A percentile compares a stretch with the other conserved stretches of the same genome.
phyloP scores from a whole-genome alignment of 2,329 filamentous ascomycete genomes.

The Byssothecium circinans region DNA sequence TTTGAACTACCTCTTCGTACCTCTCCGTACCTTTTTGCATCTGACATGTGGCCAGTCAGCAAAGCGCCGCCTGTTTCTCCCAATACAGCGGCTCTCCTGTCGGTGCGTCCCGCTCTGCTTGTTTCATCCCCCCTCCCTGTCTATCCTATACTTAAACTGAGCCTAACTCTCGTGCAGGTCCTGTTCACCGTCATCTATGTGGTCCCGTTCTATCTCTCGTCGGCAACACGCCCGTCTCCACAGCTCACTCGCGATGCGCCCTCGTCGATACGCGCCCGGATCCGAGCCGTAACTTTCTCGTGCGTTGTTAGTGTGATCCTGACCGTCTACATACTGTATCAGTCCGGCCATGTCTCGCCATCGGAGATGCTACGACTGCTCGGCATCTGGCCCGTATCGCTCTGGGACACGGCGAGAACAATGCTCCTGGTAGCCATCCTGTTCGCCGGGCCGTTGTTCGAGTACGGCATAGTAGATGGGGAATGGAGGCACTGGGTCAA shows the following conservation, averaged over 20 bases:
- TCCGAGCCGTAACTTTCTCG: constrained; percentile 76
- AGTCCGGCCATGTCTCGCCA: constrained; percentile 54
- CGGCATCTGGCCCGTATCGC: constrained; percentile 77
- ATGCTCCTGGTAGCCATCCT: constrained; percentile 75
- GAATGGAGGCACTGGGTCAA: constrained; percentile 66
- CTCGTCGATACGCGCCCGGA: constrained; percentile 82
- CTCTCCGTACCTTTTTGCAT: constrained; percentile 14
- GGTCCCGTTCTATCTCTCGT: constrained; percentile 82
- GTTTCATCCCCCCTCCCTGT: constrained; percentile 22
- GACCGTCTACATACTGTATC: constrained; percentile 68
- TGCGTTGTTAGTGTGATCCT: constrained; percentile 68
- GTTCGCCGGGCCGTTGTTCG: constrained; percentile 83
- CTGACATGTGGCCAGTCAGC: constrained; percentile 39
- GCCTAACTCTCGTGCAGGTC: constrained; percentile 54
- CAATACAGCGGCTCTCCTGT: constrained; percentile 39
- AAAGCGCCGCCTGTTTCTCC: constrained; percentile 42
- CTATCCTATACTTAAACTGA: constrained; percentile 23
- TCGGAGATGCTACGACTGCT: constrained; percentile 66
- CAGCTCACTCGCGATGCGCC: constrained; percentile 83
- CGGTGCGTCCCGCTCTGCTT: constrained; percentile 33
- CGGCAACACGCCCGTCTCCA: constrained; percentile 75
- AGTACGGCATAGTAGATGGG: constrained; percentile 72
- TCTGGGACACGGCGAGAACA: constrained; percentile 63
- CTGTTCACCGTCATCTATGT: constrained; percentile 89
- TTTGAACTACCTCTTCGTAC: constrained; percentile 9